Evolutionary conservation across 208 protist species (phyloP).

Genomic region (Trichomonas vaginalis): DNA sequence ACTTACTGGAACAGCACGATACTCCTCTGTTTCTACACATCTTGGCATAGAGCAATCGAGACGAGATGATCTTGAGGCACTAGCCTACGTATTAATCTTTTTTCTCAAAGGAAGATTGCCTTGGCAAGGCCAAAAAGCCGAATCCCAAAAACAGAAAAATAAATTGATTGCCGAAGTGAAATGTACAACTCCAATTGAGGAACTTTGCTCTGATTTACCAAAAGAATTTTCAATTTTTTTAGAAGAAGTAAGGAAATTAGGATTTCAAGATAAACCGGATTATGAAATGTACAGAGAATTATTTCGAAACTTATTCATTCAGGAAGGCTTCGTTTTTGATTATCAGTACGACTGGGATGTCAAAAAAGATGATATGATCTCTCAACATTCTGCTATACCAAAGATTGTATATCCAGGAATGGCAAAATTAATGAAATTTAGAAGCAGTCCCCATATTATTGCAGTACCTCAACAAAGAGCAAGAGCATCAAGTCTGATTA

Average conservation of each 20-base stretch:
- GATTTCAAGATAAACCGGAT: background rate
- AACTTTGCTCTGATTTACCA: background rate
- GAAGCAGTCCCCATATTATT: background rate
- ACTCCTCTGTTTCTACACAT: background rate
- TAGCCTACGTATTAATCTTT: conserved; percentile 4
- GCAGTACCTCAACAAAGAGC: background rate
- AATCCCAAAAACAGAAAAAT: background rate
- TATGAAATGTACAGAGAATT: background rate
- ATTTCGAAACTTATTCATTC: background rate
- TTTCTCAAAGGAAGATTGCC: conserved; percentile 15
- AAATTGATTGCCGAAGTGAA: background rate
- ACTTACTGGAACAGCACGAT: background rate
- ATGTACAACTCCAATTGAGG: background rate
- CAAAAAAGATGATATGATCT: background rate
- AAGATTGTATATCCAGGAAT: background rate
- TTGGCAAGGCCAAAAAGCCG: background rate
- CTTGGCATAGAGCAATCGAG: background rate
- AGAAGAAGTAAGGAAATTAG: background rate
- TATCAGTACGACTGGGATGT: background rate
- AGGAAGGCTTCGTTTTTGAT: background rate
- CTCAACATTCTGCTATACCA: background rate
- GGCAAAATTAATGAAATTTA: background rate
- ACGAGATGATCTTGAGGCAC: conserved; percentile 2
- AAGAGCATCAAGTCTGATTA: background rate
- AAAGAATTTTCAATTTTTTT: background rate